phyloP scores from a whole-genome alignment of 2,329 filamentous ascomycete genomes.

The Chaetomiaceae sp. region DNA sequence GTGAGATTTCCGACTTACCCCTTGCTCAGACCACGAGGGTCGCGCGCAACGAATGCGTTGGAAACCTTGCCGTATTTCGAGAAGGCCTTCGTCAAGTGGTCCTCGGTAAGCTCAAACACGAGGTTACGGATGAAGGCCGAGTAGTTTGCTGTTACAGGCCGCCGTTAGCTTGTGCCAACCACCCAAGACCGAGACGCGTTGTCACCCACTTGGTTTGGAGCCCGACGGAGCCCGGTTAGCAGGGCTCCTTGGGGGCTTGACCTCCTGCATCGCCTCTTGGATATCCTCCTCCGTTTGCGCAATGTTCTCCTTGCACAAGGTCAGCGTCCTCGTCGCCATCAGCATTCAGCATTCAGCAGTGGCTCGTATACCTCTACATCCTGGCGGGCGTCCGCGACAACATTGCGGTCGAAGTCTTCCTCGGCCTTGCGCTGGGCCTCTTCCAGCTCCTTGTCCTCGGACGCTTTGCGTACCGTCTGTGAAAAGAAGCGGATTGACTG shows the following conservation, averaged over 20 bases:
- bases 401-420: slow-evolving; percentile 1
- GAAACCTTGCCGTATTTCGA: slow-evolving; percentile 31
- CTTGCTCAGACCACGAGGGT: slow-evolving; percentile 35
- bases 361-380: slow-evolving; percentile 16
- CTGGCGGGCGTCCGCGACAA: background rate
- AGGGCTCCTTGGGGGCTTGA: background rate
- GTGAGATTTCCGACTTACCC: slow-evolving; percentile 27
- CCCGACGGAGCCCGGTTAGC: background rate
- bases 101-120: slow-evolving; percentile 35
- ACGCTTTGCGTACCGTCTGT: slow-evolving; percentile 26
- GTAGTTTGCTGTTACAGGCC: background rate
- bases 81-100: slow-evolving; percentile 33
- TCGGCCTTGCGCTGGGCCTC: slow-evolving; percentile 12
- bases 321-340: background rate
- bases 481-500: slow-evolving; percentile 32
- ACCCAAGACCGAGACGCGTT: background rate
- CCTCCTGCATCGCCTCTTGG: slow-evolving; percentile 20
- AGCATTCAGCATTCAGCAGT: background rate
- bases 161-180: background rate
- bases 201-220: too few species aligned
- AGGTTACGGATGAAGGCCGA: slow-evolving; percentile 34
- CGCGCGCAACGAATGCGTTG: slow-evolving; percentile 29
- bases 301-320: slow-evolving; percentile 3
- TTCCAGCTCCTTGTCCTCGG: slow-evolving; percentile 11
- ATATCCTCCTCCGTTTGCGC: slow-evolving; percentile 13